Evolutionary conservation across 192 early-diverging fungal species (phyloP).

Genomic region (Pilobolus umbonatus): DNA sequence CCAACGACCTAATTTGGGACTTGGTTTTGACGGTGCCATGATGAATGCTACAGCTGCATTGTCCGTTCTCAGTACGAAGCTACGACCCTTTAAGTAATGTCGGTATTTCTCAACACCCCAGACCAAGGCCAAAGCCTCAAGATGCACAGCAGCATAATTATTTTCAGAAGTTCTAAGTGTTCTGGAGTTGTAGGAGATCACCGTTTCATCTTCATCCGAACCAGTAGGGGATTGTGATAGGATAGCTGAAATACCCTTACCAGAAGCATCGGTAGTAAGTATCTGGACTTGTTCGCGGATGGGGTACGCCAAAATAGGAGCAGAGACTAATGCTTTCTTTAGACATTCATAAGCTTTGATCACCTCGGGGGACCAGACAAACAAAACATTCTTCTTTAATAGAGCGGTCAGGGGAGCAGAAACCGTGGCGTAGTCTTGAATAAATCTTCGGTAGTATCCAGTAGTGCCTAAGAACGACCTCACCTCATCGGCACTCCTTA

Average conservation of each 20-base stretch:
- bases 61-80: neutral
- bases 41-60: neutral
- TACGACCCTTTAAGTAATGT: constrained; percentile 1
- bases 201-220: neutral
- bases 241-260: neutral
- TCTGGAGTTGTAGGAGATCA: neutral
- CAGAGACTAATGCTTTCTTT: neutral
- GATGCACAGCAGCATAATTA: neutral
- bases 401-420: constrained; percentile 24
- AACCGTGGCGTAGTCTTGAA: constrained; percentile 32
- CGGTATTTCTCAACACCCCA: constrained; percentile 4
- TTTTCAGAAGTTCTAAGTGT: neutral
- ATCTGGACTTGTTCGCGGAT: neutral
- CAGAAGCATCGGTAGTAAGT: neutral
- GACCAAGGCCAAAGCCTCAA: constrained; percentile 1
- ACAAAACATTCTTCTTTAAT: constrained; percentile 23
- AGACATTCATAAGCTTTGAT: neutral
- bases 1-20: neutral
- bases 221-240: neutral
- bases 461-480: constrained; percentile 30
- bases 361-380: constrained; percentile 4
- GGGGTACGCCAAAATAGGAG: constrained; percentile 9
- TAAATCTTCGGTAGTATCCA: constrained; percentile 38
- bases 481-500: constrained; percentile 7
- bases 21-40: neutral